Percentiles rank a stretch among this genome's conserved stretches.
These are phyloP conservation scores for Juncus effusus DNA, from an alignment of 176 grass and related monocot species.

Conservation along the genomic window DNA sequence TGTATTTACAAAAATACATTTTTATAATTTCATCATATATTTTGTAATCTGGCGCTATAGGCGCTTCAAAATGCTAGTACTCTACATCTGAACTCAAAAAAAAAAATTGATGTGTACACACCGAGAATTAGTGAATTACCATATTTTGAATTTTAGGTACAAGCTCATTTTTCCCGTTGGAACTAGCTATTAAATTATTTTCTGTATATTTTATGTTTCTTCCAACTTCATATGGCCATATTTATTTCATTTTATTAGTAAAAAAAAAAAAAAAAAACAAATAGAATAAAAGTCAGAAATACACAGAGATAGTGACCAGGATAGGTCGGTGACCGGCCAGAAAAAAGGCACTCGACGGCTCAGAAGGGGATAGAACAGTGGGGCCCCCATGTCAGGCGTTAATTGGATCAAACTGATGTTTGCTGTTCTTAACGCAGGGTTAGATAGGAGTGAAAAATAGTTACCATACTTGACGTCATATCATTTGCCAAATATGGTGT, in stretches of 20 bases:
- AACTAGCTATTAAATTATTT: too few species aligned
- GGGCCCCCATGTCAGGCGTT: not conserved
- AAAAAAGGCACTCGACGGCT: not conserved
- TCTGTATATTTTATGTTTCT: too few species aligned
- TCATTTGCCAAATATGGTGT: not conserved
- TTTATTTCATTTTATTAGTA: not conserved
- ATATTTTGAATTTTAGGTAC: too few species aligned
- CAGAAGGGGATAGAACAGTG: slow-evolving; percentile 4
- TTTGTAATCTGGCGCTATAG: too few species aligned
- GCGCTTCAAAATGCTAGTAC: too few species aligned
- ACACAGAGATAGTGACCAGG: not conserved
- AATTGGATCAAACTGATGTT: not conserved
- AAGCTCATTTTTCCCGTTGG: too few species aligned
- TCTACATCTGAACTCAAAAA: too few species aligned
- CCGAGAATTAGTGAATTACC: too few species aligned
- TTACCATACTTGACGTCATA: not conserved
- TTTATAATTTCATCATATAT: too few species aligned
- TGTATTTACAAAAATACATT: too few species aligned
- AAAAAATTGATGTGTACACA: too few species aligned
- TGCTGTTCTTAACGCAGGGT: not conserved
- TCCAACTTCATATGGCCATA: not conserved
- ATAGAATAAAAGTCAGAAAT: not conserved
- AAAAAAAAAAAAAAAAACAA: slow-evolving; percentile 2
- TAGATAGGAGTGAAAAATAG: not conserved
- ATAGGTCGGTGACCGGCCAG: slow-evolving; percentile 22